These are phyloP conservation scores for Leccinum olivaceoglutinosum DNA, from an alignment of 1,284 basidiomycete genomes.

Conservation along the genomic window DNA sequence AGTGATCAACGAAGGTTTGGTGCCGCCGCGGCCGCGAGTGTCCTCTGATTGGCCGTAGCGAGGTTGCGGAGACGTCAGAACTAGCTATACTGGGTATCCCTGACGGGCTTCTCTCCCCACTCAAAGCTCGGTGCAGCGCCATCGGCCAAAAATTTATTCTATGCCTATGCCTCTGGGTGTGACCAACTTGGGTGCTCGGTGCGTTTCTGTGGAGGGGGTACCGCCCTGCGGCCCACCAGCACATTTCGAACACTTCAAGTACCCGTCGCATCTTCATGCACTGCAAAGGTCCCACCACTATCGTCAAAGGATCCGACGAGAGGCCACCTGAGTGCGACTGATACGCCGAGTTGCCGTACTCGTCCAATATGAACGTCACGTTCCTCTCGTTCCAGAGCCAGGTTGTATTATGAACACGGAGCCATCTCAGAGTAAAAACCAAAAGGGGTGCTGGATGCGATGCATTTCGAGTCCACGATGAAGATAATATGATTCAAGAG, in stretches of 20 bases:
- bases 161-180: not conserved
- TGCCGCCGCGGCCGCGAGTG: slow-evolving; percentile 14
- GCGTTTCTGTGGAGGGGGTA: slow-evolving; percentile 2
- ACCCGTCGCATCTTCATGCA: slow-evolving; percentile 6
- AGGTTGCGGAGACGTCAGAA: slow-evolving; percentile 5
- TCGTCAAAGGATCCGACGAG: slow-evolving; percentile 12
- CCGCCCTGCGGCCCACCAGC: not conserved
- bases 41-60: slow-evolving; percentile 5
- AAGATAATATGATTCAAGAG: not conserved
- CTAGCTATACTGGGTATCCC: slow-evolving; percentile 3
- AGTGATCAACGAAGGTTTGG: slow-evolving; percentile 11
- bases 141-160: not conserved
- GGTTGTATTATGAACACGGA: not conserved
- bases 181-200: slow-evolving; percentile 1
- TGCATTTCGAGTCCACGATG: not conserved
- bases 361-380: not conserved
- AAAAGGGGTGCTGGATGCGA: not conserved
- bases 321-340: not conserved
- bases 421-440: slow-evolving; percentile 4
- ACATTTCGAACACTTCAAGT: slow-evolving; percentile 4
- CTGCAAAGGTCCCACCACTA: slow-evolving; percentile 12
- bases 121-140: slow-evolving; percentile 20
- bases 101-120: slow-evolving; percentile 6
- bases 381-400: not conserved
- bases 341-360: slow-evolving; percentile 1